phyloP scores from a whole-genome alignment of 495 filamentous ascomycete species.

The Aspergillus sparsus region DNA sequence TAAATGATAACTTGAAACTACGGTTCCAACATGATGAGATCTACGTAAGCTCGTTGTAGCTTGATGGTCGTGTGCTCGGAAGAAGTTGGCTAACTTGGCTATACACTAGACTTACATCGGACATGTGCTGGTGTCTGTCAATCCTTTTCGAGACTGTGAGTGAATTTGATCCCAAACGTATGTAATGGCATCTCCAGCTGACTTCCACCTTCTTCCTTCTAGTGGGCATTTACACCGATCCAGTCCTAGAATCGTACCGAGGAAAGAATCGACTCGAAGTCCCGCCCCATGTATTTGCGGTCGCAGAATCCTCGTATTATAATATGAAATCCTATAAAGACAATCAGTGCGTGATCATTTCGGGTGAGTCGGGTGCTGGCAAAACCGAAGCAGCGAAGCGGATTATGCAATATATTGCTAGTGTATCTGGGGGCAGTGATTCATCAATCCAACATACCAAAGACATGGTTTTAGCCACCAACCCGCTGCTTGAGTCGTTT shows the following conservation, averaged over 20 bases:
- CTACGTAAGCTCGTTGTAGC: conserved; percentile 63
- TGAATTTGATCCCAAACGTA: conserved; percentile 20
- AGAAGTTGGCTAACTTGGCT: conserved; percentile 29
- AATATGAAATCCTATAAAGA: conserved; percentile 99
- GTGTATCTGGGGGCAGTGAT: conserved; percentile 83
- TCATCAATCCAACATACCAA: conserved; percentile 97
- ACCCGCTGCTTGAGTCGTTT: conserved; percentile 95
- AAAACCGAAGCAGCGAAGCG: conserved; percentile 99
- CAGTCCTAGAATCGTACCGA: conserved; percentile 84
- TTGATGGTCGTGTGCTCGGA: conserved; percentile 20
- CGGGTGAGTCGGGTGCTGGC: conserved; percentile 95
- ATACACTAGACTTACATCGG: conserved; percentile 87
- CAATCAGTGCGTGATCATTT: conserved; percentile 99
- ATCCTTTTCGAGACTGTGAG: conserved; percentile 91
- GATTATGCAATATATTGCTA: conserved; percentile 99
- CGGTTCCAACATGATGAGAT: conserved; percentile 96
- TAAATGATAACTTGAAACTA: conserved; percentile 98
- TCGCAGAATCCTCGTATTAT: conserved; percentile 95
- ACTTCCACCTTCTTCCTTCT: conserved; percentile 20
- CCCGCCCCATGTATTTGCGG: conserved; percentile 96
- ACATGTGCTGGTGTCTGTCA: conserved; percentile 99
- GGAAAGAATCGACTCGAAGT: conserved; percentile 96
- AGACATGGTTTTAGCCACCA: conserved; percentile 98
- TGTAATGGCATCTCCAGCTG: conserved; percentile 22
- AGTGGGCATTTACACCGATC: conserved; percentile 98